Evolutionary conservation across 495 filamentous ascomycete genomes (phyloP), one percentile per base, ranked within the genome.

Genomic region (Bacidia gigantensis): DNA sequence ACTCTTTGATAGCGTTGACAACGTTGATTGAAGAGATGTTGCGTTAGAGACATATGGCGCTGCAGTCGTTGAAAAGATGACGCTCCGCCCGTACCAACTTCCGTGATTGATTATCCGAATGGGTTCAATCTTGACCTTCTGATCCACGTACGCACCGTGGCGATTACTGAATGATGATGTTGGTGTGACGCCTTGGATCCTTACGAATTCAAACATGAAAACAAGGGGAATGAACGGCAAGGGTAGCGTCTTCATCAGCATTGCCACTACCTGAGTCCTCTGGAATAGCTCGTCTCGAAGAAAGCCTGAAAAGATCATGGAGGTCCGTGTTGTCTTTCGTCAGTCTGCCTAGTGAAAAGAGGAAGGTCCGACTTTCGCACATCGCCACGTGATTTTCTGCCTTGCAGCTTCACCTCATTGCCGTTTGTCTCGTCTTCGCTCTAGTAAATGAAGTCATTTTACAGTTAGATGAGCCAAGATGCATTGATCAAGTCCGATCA

Each of bases 31-130:
- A 5, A 14, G 5, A 14, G 29, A 35, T 14, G 29, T 7, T 35
- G 14, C 29, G 29, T 35, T 35, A 14, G 29, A 7, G 29, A 35
- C 29, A 35, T 7, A 35, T 35, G 14, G 7, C 5, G 29, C 14
- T 7, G 5, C 29, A 14, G 29, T 35, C 14, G 29, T 35, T 47
- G 29, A 35, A 35, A 35, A 35, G 29, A 35, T 35, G 29, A 35
- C 50, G 23, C 53, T 41, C 20, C 57, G 54, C 11, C 44, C 42
- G 24, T 59, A 53, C 38, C 49, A 59, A 17, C 35, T 26, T 20
- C 54, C 46, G 38, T 58, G 56, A 40, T 58, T 58, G 26, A 58
- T 20, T 21, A 58, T 5, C n/a, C 26, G 35, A 20, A 50, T 46
- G 14, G 56, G 43, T 11, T 24, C 26, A 2, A 20, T 38, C 18